phyloP scores from a whole-genome alignment of 345 rosid genomes.

The Erodium maritimum region DNA sequence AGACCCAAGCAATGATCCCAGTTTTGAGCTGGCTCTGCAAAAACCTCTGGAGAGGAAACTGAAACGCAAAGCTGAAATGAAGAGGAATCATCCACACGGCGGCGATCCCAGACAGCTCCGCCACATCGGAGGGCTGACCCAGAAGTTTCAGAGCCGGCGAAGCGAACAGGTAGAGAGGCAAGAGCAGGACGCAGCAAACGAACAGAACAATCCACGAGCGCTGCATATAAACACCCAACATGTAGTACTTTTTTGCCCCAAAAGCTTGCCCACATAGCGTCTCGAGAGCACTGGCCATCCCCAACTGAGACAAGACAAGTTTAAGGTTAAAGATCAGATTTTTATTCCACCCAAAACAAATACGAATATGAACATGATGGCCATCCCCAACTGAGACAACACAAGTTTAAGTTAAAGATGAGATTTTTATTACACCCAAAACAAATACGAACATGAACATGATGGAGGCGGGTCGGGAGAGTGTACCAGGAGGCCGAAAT shows the following conservation, averaged over 20 bases:
- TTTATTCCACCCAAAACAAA: not conserved
- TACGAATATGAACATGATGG: no score
- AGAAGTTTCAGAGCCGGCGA: slow-evolving; percentile 14
- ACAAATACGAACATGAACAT: no score
- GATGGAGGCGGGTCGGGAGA: no score
- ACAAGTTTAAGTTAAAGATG: not conserved
- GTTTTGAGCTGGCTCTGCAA: slow-evolving; percentile 21
- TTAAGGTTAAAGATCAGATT: no score
- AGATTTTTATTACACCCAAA: not conserved
- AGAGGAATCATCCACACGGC: slow-evolving; percentile 27
- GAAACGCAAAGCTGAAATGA: slow-evolving; percentile 38
- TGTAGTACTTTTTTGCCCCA: slow-evolving; percentile 14
- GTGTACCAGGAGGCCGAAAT: slow-evolving; percentile 29
- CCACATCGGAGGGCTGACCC: slow-evolving; percentile 27
- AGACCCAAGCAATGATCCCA: not conserved
- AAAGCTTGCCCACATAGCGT: slow-evolving; percentile 18
- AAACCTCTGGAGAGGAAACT: slow-evolving; percentile 28
- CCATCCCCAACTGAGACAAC: slow-evolving; percentile 15
- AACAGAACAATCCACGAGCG: slow-evolving; percentile 16
- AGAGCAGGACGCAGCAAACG: slow-evolving; percentile 10
- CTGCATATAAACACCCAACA: slow-evolving; percentile 20
- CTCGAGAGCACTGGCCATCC: slow-evolving; percentile 21
- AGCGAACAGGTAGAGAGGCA: slow-evolving; percentile 17
- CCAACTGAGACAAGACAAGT: slow-evolving; percentile 3
- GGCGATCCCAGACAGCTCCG: slow-evolving; percentile 21